A percentile compares a stretch with the other conserved stretches of the same genome.
Evolutionary conservation across 2,329 filamentous ascomycete genomes (phyloP).

Genomic region (Aspergillus eucalypticola): DNA sequence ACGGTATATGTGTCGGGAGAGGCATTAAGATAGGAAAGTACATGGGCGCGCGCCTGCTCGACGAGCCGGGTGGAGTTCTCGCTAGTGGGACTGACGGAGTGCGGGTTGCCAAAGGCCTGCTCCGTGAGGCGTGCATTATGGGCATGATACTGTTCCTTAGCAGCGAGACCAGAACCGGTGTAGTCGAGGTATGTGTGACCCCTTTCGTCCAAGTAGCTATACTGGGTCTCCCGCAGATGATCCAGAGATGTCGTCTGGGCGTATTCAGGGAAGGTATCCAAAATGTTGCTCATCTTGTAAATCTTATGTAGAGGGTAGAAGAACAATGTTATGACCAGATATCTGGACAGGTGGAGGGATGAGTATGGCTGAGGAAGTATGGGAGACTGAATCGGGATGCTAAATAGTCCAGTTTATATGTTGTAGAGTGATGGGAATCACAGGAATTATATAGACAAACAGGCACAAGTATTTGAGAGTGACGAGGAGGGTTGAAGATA

Average conservation of each 20-base stretch:
- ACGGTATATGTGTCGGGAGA: constrained; percentile 11
- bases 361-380: too few relatives aligned
- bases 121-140: constrained; percentile 10
- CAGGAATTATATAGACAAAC: too few relatives aligned
- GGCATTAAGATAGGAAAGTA: constrained; percentile 8
- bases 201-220: constrained; percentile 14
- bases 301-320: neutral
- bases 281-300: neutral
- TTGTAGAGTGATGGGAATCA: too few relatives aligned
- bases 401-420: too few relatives aligned
- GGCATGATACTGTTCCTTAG: constrained; percentile 10
- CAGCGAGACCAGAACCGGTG: constrained; percentile 10
- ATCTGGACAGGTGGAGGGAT: neutral
- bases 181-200: constrained; percentile 14
- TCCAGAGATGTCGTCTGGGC: constrained; percentile 4
- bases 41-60: constrained; percentile 9
- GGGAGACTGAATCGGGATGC: too few relatives aligned
- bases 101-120: constrained; percentile 11
- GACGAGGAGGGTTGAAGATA: too few relatives aligned
- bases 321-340: neutral
- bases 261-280: constrained; percentile 12
- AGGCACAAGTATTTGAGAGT: too few relatives aligned
- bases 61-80: constrained; percentile 10
- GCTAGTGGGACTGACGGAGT: constrained; percentile 13
- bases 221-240: constrained; percentile 10